These are phyloP conservation scores for Ceratocystis papillata DNA, from an alignment of 2,329 filamentous ascomycete genomes.

Conservation along the genomic window DNA sequence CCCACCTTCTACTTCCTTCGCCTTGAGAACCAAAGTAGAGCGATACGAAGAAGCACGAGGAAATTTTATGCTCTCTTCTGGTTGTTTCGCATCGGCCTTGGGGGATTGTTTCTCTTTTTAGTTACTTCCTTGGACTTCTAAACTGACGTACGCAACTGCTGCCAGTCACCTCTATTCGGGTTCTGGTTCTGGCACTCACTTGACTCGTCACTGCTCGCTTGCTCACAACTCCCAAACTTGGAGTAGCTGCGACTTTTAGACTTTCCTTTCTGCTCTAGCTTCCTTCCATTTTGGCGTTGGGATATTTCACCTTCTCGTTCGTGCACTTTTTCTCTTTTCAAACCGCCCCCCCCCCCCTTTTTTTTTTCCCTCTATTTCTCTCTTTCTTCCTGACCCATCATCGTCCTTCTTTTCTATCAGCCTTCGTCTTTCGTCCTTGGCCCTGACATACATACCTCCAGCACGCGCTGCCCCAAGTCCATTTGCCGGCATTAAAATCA, in stretches of 20 bases:
- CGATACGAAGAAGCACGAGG: too few relatives aligned
- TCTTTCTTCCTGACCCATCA: background rate
- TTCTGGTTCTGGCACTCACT: background rate
- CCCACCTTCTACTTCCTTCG: background rate
- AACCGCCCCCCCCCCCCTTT: background rate
- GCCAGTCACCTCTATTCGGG: background rate
- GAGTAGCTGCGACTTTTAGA: background rate
- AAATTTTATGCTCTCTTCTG: too few relatives aligned
- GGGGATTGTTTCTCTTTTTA: too few relatives aligned
- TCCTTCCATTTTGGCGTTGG: slow-evolving; percentile 11
- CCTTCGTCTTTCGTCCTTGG: background rate
- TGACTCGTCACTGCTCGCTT: background rate
- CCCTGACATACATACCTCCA: background rate
- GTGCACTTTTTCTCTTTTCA: background rate
- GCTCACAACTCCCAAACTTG: background rate
- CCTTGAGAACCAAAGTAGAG: background rate
- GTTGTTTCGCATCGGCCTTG: too few relatives aligned
- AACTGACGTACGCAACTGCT: too few relatives aligned
- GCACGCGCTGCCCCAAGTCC: background rate
- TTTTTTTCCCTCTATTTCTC: background rate
- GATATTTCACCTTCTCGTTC: slow-evolving; percentile 1
- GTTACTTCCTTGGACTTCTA: too few relatives aligned
- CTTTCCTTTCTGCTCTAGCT: slow-evolving; percentile 4
- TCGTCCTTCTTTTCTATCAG: background rate
- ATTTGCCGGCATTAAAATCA: background rate